Base-by-base conservation (phyloP, 768 basidiomycete species). In the Lactarius psammicola region DNA sequence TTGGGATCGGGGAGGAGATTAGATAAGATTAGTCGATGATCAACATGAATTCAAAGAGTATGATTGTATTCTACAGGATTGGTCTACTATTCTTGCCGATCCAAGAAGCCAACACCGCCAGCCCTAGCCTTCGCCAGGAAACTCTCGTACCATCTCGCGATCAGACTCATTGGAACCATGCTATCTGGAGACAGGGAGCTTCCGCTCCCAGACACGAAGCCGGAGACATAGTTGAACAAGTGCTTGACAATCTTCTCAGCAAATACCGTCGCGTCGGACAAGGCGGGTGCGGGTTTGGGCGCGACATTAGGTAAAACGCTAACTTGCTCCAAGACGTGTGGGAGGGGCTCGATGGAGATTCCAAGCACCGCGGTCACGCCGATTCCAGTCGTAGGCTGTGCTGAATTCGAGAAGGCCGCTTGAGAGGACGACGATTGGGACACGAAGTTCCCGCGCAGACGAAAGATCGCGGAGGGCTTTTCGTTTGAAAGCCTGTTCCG, bases 401-500 rank as follows among this genome's bases (percentile, higher is more conserved):
- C 64, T 31, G 71, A 71, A 51, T 70, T 69, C 42, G 71, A 72
- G 66, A 77, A 78, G 18, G 77, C 71, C 15, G 72, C 73, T 44
- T 76, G 72, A 10, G 76, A 69, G 26, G 71, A 63, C 1, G 76
- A 68, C 2, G 78, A 73, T 13, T 72, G 61, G 0, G 79, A 69
- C n/a, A 78, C 79, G 72, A 85, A 88, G 13, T 83, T 83, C 9
- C 88, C 87, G 4, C 87, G 84, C 28, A 94, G 80, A 28, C 92
- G 90, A 77, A 94, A 94, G 72, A 94, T 92, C 0, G 92, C 90
- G 13, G 91, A 92, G 0, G 92, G 92, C 73, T 94, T 94, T 36
- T 93, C 91, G 73, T 94, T 94, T 17, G 92, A 92, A 30, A 95
- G 81, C 87, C 92, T 94, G 68, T 15, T 38, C 6, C 18, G n/a